Evolutionary conservation across 257 asterid genomes (phyloP), one percentile per base, ranked within the genome.

Genomic region (Misopates orontium): DNA sequence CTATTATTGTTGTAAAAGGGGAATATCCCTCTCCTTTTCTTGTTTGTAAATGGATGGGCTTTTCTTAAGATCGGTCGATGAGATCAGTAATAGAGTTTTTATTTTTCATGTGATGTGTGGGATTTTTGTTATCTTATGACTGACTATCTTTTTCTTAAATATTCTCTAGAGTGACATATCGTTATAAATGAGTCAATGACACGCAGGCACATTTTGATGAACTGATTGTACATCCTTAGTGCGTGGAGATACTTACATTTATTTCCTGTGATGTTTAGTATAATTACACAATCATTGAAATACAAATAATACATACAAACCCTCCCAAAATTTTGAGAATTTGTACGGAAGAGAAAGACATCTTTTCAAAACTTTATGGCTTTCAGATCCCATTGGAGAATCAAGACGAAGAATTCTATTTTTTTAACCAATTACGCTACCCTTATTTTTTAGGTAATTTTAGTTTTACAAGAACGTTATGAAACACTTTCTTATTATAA

Each of bases 31-130:
- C 25, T 47, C 44, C 59, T 56, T n/a, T 71, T 49, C 60, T 71
- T 66, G n/a, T 62, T 75, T 72, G 83, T 82, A 75, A 82, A 77
- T 83, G 78, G 84, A 72, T 78, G 59, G 78, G 75, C 61, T 66
- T 85, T 75, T 56, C 1, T 52, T 28, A 60, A 45, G 69, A 72
- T 77, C 74, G 73, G 68, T 1, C n/a, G 7, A 11, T 10, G 5
- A 17, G 17, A 4, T 16, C 55, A 18, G 47, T 41, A n/a, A n/a
- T n/a, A n/a, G n/a, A n/a, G n/a, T 4, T 42, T 49, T 55, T 21
- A 5, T 48, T 57, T 17, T 70, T 16, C 31, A 51, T 21, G 68
- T 63, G 48, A 58, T 22, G 51, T 72, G 56, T 75, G 51, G 59
- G 48, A 25, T 56, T 56, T 68, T 56, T 68, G 22, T 60, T 51